These are phyloP conservation scores for Rhodotorula babjevae DNA, from an alignment of 768 basidiomycete species.

Conservation along the genomic window DNA sequence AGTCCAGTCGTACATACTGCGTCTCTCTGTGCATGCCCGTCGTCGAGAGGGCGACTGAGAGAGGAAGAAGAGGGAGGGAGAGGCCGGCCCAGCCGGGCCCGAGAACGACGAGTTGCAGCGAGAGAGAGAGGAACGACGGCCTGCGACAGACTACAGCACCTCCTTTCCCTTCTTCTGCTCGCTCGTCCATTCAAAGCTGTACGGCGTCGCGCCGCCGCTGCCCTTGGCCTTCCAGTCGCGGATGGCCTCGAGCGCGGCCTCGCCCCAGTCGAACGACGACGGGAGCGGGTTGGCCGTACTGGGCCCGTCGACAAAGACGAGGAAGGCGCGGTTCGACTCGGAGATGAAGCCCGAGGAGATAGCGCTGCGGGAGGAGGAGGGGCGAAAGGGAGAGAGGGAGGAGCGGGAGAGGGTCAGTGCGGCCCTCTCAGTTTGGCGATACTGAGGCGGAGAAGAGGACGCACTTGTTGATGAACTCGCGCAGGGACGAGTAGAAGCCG, in stretches of 20 bases:
- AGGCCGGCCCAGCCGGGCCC: no score
- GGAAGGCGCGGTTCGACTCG: constrained; percentile 57
- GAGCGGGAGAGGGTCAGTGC: neutral
- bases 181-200: constrained; percentile 20
- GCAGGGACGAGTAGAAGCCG: constrained; percentile 76
- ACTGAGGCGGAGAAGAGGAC: constrained; percentile 48
- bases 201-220: constrained; percentile 23
- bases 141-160: constrained; percentile 42
- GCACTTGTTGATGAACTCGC: constrained; percentile 60
- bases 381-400: neutral
- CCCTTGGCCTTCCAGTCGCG: constrained; percentile 54
- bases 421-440: no score
- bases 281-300: neutral
- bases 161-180: constrained; percentile 30
- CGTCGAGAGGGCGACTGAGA: no score
- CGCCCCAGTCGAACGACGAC: constrained; percentile 67
- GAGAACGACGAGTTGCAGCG: no score
- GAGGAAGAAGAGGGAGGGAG: no score
- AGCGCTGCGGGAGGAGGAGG: neutral
- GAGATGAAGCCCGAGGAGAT: constrained; percentile 54
- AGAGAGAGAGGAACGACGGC: neutral
- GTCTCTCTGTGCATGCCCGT: no score
- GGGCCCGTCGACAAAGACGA: constrained; percentile 67
- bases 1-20: no score
- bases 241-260: constrained; percentile 61